phyloP scores from a whole-genome alignment of 768 basidiomycete genomes.

The Pleurotus cornucopiae region DNA sequence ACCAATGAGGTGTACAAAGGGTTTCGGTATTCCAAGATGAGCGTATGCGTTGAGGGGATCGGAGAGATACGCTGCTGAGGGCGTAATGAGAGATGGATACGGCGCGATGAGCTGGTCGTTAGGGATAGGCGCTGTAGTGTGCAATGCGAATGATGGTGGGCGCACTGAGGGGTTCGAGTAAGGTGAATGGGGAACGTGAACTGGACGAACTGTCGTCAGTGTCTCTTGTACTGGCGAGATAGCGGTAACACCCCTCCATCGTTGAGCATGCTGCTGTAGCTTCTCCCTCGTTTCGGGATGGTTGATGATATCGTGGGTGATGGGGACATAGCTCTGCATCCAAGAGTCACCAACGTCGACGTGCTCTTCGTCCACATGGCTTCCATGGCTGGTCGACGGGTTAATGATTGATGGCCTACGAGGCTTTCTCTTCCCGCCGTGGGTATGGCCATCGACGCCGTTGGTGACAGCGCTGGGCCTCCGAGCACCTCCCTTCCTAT shows the following conservation, averaged over 20 bases:
- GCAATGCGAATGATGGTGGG: slow-evolving; percentile 61
- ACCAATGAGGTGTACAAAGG: slow-evolving; percentile 75
- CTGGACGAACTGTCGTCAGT: slow-evolving; percentile 15
- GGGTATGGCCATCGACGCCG: slow-evolving; percentile 34
- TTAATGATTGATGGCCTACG: slow-evolving; percentile 20
- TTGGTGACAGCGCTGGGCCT: slow-evolving; percentile 28
- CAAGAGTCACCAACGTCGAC: slow-evolving; percentile 47
- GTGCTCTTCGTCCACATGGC: slow-evolving; percentile 37
- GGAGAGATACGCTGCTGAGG: slow-evolving; percentile 62
- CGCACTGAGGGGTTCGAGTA: slow-evolving; percentile 38
- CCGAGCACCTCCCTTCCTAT: slow-evolving; percentile 26
- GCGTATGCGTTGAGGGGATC: slow-evolving; percentile 89
- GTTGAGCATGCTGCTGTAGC: slow-evolving; percentile 53
- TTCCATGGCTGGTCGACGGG: slow-evolving; percentile 16
- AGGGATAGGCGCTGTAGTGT: slow-evolving; percentile 56
- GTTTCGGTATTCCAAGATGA: slow-evolving; percentile 78
- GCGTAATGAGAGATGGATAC: slow-evolving; percentile 58
- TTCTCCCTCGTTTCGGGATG: slow-evolving; percentile 39
- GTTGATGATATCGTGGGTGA: slow-evolving; percentile 41
- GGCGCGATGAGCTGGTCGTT: slow-evolving; percentile 57
- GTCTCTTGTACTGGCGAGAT: slow-evolving; percentile 22
- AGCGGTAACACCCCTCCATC: slow-evolving; percentile 70
- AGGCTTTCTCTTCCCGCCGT: slow-evolving; percentile 20
- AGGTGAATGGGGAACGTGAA: slow-evolving; percentile 13
- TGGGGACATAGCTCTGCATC: slow-evolving; percentile 41